Evolutionary conservation across 352 stramenopile species (phyloP), one percentile per base, ranked within the genome.

Genomic region (Phytophthora vignae): DNA sequence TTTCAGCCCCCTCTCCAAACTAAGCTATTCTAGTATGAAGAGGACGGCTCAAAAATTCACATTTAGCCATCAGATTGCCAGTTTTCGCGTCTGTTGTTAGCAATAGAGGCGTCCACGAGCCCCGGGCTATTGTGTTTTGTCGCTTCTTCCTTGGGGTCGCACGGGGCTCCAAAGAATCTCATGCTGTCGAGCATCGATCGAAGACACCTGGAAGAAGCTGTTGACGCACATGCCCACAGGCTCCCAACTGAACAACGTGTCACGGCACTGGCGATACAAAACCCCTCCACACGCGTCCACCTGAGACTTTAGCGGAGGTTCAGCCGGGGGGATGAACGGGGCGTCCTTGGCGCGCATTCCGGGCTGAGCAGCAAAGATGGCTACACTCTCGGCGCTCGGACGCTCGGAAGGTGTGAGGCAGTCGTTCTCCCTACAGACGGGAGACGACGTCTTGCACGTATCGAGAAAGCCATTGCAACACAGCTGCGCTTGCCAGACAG

Each of bases 401-500:
- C 12, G 33, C n/a, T 48, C 50, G 5, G 9, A 4, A 17, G 31
- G 54, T 6, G 48, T 9, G 17, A 67, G 29, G 25, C 60, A 67
- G 14, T 42, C n/a, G n/a, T 10, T 64, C 22, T 36, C 29, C 29
- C 15, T 56, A 15, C 64, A 66, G 17, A 55, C n/a, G 21, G 48
- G 55, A 7, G 54, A 19, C 10, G 56, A 60, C 11, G 58, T 17
- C 4, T 67, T 58, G 61, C 69, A 78, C 1, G 38, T 22, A 0
- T 61, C 53, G 3, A 81, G 9, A 57, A 69, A 76, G 2, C 70
- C 57, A 57, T 78, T 76, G 27, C 74, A 78, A 38, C 70, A 80
- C 1, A 66, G n/a, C 12, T 46, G 50, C 2, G 53, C 36, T 56
- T 70, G 15, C 11, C 50, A 42, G 4, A 71, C 9, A n/a, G n/a